Conservation (phyloP, 257 asterid species). For the Ilex aquifolium region DNA sequence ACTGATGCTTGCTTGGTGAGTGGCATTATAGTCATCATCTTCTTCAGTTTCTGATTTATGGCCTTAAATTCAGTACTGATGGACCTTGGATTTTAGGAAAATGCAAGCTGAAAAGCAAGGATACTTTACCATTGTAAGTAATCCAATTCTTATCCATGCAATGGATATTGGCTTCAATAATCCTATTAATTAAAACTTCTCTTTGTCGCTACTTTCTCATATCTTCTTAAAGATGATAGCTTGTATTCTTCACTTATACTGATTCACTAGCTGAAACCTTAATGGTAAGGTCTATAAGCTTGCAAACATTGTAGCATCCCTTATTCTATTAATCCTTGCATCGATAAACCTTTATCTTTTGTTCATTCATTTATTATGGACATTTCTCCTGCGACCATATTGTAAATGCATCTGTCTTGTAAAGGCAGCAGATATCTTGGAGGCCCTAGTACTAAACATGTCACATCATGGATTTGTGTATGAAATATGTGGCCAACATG, state of each 20-base stretch:
- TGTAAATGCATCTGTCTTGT: too few relatives aligned
- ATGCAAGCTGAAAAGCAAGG: conserved; percentile 94
- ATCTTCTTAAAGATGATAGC: neutral
- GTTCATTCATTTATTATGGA: too few relatives aligned
- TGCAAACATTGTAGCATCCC: too few relatives aligned
- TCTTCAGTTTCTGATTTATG: conserved; percentile 3
- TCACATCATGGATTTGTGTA: too few relatives aligned
- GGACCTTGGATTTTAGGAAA: conserved; percentile 44
- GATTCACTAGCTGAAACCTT: neutral
- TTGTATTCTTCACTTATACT: neutral
- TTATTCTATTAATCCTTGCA: neutral
- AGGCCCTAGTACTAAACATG: too few relatives aligned
- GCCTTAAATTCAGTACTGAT: conserved; percentile 13
- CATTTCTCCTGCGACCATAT: too few relatives aligned
- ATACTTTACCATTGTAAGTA: conserved; percentile 63
- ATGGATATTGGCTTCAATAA: neutral
- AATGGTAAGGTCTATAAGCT: too few relatives aligned
- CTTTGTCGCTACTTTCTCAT: neutral
- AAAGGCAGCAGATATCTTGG: too few relatives aligned
- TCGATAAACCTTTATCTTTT: neutral
- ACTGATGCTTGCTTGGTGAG: conserved; percentile 91
- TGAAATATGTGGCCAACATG: too few relatives aligned
- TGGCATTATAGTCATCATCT: conserved; percentile 4
- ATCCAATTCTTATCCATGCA: conserved; percentile 1
- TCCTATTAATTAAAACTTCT: neutral